Evolutionary conservation across 192 early-diverging fungal species (phyloP), one percentile per base, ranked within the genome.

Genomic region (Coemansia sp.): DNA sequence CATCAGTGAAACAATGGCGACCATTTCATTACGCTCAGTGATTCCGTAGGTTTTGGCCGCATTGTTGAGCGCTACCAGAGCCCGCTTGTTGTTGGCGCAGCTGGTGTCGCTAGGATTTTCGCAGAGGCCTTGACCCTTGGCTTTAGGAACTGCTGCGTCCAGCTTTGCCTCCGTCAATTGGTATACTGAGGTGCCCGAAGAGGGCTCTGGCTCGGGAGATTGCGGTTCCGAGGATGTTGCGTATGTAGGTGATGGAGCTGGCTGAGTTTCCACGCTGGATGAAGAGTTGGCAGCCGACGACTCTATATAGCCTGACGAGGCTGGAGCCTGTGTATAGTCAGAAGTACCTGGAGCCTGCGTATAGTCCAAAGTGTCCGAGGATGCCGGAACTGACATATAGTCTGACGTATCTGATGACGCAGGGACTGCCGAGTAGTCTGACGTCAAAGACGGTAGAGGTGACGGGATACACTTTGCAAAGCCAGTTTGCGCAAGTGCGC

Each of bases 1-100:
- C 65, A 70, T 70, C 20, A 59, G 35, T 3, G 67, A 42, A 13
- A 76, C 37, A 7, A 69, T 50, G 2, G 67, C 72, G 28, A 70
- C 68, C 12, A 55, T 41, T 14, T 76, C 72, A 9, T 55, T 46
- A 7, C 72, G 62, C 21, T 43, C 47, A 10, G 62, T 57, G 1
- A 76, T 53, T 6, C 44, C 41, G 41, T 65, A 70, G 44, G 60
- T 70, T 15, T 33, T 26, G 3, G 70, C 38, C 3, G 57, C 66
- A 5, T 51, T 54, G 50, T 65, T 60, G 4, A 75, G 55, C n/a
- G 52, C 41, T 0, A 30, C 54, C 5, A 65, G 56, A 0, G 72
- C 72, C 14, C 39, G 43, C 3, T 45, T 10, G 44, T 69, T 69
- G 14, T 53, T 55, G 7, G 47, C 60, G 30, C 72, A 75, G 19